Evolutionary conservation across 1,139 yeast species (phyloP).

Genomic region (Saccharomyces hybrid): DNA sequence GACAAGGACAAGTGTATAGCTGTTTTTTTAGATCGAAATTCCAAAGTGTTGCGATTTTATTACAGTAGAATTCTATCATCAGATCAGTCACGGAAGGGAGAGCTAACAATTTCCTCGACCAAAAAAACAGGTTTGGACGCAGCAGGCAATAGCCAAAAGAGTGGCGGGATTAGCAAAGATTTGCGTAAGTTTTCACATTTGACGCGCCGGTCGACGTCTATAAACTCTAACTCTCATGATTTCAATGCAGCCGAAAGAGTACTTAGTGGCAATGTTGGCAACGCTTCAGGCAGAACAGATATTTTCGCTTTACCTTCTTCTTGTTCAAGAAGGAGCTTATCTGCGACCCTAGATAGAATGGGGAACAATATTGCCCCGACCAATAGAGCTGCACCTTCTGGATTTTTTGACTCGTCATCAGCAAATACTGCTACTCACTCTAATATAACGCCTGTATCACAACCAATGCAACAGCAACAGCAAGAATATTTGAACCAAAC

Average conservation of each 20-base stretch:
- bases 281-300: background rate
- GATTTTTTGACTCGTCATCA: slow-evolving; percentile 13
- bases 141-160: background rate
- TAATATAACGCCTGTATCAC: background rate
- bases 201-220: background rate
- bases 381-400: slow-evolving; percentile 8
- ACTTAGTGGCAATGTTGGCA: background rate
- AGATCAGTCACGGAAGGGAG: slow-evolving; percentile 5
- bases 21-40: slow-evolving; percentile 16
- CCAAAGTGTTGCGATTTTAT: slow-evolving; percentile 21
- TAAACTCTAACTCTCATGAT: background rate
- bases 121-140: background rate
- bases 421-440: slow-evolving; percentile 3
- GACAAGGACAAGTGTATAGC: slow-evolving; percentile 17
- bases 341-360: slow-evolving; percentile 27
- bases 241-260: background rate
- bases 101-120: background rate
- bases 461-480: slow-evolving; percentile 2
- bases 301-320: background rate
- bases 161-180: background rate
- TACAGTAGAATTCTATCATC: slow-evolving; percentile 16
- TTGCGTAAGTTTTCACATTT: background rate
- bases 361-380: slow-evolving; percentile 7
- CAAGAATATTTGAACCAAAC: slow-evolving; percentile 11
- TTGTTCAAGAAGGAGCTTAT: slow-evolving; percentile 8